Evolutionary conservation across 371 early-diverging fungal genomes (phyloP), one percentile per base, ranked within the genome.

Genomic region (Choanephora cucurbitarum): DNA sequence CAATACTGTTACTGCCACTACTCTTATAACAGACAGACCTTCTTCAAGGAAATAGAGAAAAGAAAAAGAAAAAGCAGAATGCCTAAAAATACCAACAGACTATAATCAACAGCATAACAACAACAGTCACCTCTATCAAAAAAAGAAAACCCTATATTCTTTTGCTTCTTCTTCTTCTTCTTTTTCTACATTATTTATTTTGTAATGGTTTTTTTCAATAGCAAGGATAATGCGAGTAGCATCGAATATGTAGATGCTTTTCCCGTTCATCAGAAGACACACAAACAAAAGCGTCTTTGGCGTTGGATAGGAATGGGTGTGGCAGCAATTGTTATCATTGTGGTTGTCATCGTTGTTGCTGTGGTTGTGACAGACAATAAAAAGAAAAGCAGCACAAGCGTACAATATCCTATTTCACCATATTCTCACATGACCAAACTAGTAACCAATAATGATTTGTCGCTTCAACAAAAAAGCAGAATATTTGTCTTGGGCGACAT

Each of bases 401-500:
- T n/a, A n/a, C n/a, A 61, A 31, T 63, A 70, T 24, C 47, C 60
- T 13, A 49, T 72, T 24, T 79, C 79, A 13, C 62, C 65, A 5
- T 79, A 79, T 57, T 63, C 76, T 8, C 71, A 79, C 23, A 57
- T 75, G 49, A 75, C 68, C 8, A 48, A 49, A 14, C 37, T 78
- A n/a, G 47, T 50, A 5, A 62, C 73, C 6, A 40, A 55, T 19
- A 61, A 62, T 24, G 41, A 54, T 9, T 46, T 60, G 1, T 37
- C 53, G 1, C 13, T 55, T 3, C 57, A 57, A 17, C 52, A 52
- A 24, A 70, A 67, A 13, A 57, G 75, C 37, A 75, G 87, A 10
- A 58, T 90, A 23, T 72, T 87, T 39, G 75, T 91, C 17, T 66
- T 91, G 23, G 91, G 91, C 3, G 91, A 91, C 54, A 72, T 91